Evolutionary conservation across 345 rosid genomes (phyloP).

Genomic region (Psidium guajava): DNA sequence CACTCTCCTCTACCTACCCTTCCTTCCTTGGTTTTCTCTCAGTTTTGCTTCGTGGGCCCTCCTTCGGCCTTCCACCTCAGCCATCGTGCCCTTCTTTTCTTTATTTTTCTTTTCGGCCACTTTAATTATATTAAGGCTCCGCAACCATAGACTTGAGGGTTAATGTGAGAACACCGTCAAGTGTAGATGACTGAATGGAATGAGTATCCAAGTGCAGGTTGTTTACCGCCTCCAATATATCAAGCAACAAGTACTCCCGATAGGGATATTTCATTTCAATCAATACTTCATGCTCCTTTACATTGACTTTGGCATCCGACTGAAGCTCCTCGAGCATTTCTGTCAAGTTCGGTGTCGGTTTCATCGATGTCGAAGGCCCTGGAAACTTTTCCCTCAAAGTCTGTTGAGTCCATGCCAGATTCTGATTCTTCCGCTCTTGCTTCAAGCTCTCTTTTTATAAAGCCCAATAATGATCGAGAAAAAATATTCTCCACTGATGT

Average conservation of each 20-base stretch:
- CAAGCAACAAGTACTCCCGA: conserved; percentile 59
- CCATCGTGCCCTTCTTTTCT: too few relatives aligned
- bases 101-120: too few relatives aligned
- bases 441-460: conserved; percentile 52
- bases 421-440: conserved; percentile 73
- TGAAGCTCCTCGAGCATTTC: conserved; percentile 1
- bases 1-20: too few relatives aligned
- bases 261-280: conserved; percentile 60
- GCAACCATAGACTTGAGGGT: conserved; percentile 76
- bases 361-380: conserved; percentile 34
- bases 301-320: conserved; percentile 29
- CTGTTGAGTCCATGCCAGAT: conserved; percentile 56
- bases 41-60: too few relatives aligned
- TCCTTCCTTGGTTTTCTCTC: too few relatives aligned
- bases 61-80: too few relatives aligned
- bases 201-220: conserved; percentile 61
- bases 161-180: conserved; percentile 41
- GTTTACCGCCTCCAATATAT: conserved; percentile 70
- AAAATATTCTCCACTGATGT: too few relatives aligned
- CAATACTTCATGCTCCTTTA: conserved; percentile 37
- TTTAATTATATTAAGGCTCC: too few relatives aligned
- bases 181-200: conserved; percentile 57
- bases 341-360: conserved; percentile 21
- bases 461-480: too few relatives aligned
- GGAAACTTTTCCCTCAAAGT: conserved; percentile 29